phyloP scores from a whole-genome alignment of 2,329 filamentous ascomycete genomes.

The Cryphonectria japonica region DNA sequence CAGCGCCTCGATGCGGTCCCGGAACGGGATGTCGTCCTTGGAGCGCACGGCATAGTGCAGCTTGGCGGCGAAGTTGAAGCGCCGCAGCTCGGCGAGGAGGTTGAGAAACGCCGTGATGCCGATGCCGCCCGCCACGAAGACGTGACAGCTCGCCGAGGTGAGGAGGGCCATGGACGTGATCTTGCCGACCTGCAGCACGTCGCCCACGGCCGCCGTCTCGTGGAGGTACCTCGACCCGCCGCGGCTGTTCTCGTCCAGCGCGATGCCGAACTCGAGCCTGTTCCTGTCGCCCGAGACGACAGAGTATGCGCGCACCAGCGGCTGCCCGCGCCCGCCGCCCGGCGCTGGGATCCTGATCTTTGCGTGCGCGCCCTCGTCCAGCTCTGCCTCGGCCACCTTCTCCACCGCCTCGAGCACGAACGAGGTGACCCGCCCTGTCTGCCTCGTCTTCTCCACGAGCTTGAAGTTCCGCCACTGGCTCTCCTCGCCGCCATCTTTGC shows the following conservation, averaged over 20 bases:
- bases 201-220: constrained; percentile 48
- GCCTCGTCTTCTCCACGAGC: constrained; percentile 52
- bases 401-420: constrained; percentile 55
- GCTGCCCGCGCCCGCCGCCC: constrained; percentile 43
- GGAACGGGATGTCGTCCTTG: constrained; percentile 57
- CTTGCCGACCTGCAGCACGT: constrained; percentile 54
- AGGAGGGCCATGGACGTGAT: constrained; percentile 55
- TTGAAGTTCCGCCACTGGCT: constrained; percentile 49
- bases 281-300: constrained; percentile 55
- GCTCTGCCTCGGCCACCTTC: constrained; percentile 38
- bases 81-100: constrained; percentile 46
- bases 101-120: constrained; percentile 68
- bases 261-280: constrained; percentile 61
- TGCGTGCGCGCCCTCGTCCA: constrained; percentile 55
- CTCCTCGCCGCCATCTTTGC: constrained; percentile 31
- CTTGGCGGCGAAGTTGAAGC: constrained; percentile 53
- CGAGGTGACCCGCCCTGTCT: constrained; percentile 56
- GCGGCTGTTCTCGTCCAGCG: constrained; percentile 56
- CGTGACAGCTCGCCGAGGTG: constrained; percentile 56
- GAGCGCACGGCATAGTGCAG: constrained; percentile 64
- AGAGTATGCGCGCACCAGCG: constrained; percentile 63
- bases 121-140: constrained; percentile 67
- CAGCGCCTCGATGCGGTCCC: constrained; percentile 48
- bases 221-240: constrained; percentile 67
- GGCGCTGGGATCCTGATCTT: constrained; percentile 51